Percentiles rank a stretch among this genome's conserved stretches.
These are phyloP conservation scores for Rhynchosporium graminicola DNA, from an alignment of 2,329 filamentous ascomycete species.

Conservation along the genomic window DNA sequence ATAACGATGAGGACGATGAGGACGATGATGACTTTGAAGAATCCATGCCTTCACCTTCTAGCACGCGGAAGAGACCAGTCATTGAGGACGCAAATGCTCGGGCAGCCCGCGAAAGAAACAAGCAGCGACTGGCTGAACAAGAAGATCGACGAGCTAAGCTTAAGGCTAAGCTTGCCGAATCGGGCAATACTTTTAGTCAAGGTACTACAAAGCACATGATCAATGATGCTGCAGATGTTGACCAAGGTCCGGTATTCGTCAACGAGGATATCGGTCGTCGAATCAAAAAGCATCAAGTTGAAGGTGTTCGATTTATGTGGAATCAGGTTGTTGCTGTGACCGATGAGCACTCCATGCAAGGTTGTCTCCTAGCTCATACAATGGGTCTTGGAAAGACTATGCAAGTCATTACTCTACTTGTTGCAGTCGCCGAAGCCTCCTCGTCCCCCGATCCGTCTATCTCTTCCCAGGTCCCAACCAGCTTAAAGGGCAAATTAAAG, in stretches of 20 bases:
- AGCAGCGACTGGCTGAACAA: slow-evolving; percentile 54
- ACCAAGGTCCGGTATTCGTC: slow-evolving; percentile 64
- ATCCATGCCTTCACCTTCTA: slow-evolving; percentile 24
- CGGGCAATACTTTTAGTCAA: slow-evolving; percentile 47
- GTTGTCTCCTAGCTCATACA: slow-evolving; percentile 81
- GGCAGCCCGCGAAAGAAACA: slow-evolving; percentile 57
- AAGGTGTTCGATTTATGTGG: slow-evolving; percentile 87
- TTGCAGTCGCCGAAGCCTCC: slow-evolving; percentile 69
- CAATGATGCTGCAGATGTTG: slow-evolving; percentile 64
- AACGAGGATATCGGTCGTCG: slow-evolving; percentile 60
- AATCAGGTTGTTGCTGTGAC: slow-evolving; percentile 65
- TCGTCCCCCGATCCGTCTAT: slow-evolving; percentile 58
- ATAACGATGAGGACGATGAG: neutral
- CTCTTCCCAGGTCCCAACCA: slow-evolving; percentile 65
- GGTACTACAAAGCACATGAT: slow-evolving; percentile 56
- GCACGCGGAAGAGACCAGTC: slow-evolving; percentile 45
- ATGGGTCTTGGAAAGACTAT: slow-evolving; percentile 43
- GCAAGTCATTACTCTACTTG: slow-evolving; percentile 70
- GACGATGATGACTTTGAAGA: slow-evolving; percentile 19
- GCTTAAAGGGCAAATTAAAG: slow-evolving; percentile 59
- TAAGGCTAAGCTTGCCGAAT: slow-evolving; percentile 48
- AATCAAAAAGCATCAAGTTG: slow-evolving; percentile 80
- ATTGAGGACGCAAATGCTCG: slow-evolving; percentile 48
- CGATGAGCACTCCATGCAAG: slow-evolving; percentile 58
- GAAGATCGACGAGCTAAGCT: slow-evolving; percentile 52